Base-by-base conservation (phyloP, 495 filamentous ascomycete species). In the Penicillium soppii region DNA sequence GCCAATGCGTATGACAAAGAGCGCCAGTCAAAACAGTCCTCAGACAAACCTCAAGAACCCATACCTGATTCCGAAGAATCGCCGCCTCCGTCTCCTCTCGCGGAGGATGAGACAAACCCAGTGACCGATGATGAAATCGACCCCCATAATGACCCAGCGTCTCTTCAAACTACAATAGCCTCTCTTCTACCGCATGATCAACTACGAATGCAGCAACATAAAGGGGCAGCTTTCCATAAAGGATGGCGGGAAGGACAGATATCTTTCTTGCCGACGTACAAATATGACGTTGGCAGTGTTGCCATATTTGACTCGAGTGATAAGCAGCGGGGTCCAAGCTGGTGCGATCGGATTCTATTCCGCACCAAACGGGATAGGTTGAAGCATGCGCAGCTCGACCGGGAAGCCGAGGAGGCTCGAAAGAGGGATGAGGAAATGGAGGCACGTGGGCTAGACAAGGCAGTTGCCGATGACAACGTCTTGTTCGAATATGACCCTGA, bases 301-400 rank as follows among this genome's bases (percentile, higher is more conserved):
- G 89, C 89, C 4, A 78, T 88, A 50, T 97, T 96, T 63, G 95
- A 99, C 70, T 88, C 91, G 0, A 95, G 90, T 52, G 95, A 96
- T 58, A 99, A 97, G 75, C 82, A 85, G 43, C 78, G 95, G 42
- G 86, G 87, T 12, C 95, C 95, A 4, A 95, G 91, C 63, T 99
- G 92, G 92, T 99, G 95, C 65, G 95, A 99, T 68, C 85, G 95
- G n/a, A 91, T 99, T 38, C 70, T 99, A 0, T 99, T 81, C 59
- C 81, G 92, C 27, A 89, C 89, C 1, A 82, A 86, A 30, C 81
- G 75, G 43, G 87, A 91, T 56, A 84, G 77, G 48, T 64, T 85
- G 4, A 78, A 74, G n/a, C 89, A 92, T 59, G 83, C 92, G n/a
- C 73, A 70, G 43, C 85, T 82, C 48, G 61, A 78, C 3, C 73